Percentiles rank a stretch among this genome's conserved stretches.
phyloP scores from a whole-genome alignment of 169 alveolate species.

The Theileria annulata region DNA sequence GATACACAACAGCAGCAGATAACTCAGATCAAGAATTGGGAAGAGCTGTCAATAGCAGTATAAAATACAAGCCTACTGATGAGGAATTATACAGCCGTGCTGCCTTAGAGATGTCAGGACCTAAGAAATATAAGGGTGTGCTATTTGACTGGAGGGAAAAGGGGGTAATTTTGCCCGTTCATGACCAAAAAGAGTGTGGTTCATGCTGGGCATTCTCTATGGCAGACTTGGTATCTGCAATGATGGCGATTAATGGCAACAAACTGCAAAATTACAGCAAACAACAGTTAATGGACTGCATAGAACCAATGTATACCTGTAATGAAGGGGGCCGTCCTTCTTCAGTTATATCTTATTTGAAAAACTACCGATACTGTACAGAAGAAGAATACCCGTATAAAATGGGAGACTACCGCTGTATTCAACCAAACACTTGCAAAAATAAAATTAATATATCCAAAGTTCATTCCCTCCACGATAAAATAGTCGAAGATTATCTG shows the following conservation, averaged over 20 bases:
- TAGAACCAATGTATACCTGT: constrained; percentile 61
- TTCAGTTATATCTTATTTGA: constrained; percentile 74
- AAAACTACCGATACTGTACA: constrained; percentile 66
- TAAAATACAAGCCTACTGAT: neutral
- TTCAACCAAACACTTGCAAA: constrained; percentile 16
- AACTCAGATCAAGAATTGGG: constrained; percentile 22
- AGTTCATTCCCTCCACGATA: constrained; percentile 11
- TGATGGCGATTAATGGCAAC: constrained; percentile 57
- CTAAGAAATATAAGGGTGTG: neutral
- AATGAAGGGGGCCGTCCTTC: constrained; percentile 82
- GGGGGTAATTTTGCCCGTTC: constrained; percentile 64
- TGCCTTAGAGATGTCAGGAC: neutral
- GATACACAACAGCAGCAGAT: constrained; percentile 37
- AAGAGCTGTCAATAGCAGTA: neutral
- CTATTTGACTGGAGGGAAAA: constrained; percentile 39
- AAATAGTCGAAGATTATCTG: constrained; percentile 52
- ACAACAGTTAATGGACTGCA: constrained; percentile 86
- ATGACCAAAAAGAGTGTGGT: constrained; percentile 82
- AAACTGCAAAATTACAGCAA: constrained; percentile 66
- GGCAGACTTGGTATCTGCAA: constrained; percentile 75
- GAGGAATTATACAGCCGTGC: neutral
- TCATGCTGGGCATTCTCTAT: constrained; percentile 87
- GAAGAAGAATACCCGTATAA: constrained; percentile 76
- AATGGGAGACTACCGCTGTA: constrained; percentile 53
- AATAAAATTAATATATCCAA: constrained; percentile 13